phyloP scores from a whole-genome alignment of 1,284 basidiomycete genomes.

The Malassezia arunalokei region DNA sequence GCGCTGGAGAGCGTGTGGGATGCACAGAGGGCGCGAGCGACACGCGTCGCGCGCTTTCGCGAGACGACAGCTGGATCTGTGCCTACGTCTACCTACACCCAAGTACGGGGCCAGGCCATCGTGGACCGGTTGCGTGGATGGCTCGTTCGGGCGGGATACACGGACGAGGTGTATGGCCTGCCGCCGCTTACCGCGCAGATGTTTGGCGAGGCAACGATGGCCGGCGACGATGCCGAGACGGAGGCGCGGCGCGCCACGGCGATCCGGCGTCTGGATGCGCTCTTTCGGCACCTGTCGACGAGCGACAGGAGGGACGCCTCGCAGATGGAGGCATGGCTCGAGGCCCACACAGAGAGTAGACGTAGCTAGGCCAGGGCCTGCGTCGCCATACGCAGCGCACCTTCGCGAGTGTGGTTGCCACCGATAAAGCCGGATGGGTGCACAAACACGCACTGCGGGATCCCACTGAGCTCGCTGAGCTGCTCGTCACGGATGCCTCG shows the following conservation, averaged over 20 bases:
- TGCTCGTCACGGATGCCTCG: conserved; percentile 75
- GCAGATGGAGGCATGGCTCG: conserved; percentile 12
- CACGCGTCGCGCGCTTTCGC: conserved; percentile 4
- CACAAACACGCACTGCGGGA: conserved; percentile 72
- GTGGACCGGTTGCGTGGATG: conserved; percentile 12
- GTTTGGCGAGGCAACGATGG: conserved; percentile 12
- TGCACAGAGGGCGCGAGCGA: conserved; percentile 4
- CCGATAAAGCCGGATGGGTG: conserved; percentile 95
- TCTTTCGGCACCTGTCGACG: conserved; percentile 9
- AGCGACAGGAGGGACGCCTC: not conserved
- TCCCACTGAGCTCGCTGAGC: conserved; percentile 62
- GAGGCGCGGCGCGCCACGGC: conserved; percentile 14
- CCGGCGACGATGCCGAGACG: not conserved
- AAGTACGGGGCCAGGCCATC: conserved; percentile 9
- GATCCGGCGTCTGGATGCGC: conserved; percentile 14
- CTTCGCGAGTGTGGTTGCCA: conserved; percentile 76
- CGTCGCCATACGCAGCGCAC: conserved; percentile 67
- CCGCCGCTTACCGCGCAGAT: conserved; percentile 6
- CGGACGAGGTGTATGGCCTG: conserved; percentile 13
- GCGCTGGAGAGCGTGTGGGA: conserved; percentile 13
- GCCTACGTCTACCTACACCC: conserved; percentile 6
- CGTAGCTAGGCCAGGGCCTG: conserved; percentile 50
- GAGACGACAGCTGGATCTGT: not conserved
- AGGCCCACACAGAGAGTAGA: conserved; percentile 2
- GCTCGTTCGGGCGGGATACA: conserved; percentile 14